Conservation (phyloP, 2,329 filamentous ascomycete species). For the Alternaria sp. region DNA sequence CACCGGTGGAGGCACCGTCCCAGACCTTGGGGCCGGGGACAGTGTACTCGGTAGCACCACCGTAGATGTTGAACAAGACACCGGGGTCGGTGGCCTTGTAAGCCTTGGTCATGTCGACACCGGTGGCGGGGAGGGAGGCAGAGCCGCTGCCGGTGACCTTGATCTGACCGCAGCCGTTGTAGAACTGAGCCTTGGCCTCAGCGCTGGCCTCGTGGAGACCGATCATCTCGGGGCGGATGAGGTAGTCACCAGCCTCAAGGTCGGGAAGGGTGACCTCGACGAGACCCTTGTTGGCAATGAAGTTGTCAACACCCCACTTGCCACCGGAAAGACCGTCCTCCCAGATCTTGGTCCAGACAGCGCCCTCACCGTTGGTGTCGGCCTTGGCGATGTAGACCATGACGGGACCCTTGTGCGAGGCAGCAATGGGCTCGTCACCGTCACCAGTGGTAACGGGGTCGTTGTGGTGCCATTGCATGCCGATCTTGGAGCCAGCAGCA, state of each 20-base stretch:
- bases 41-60: slow-evolving; percentile 41
- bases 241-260: slow-evolving; percentile 51
- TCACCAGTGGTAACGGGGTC: slow-evolving; percentile 33
- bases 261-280: slow-evolving; percentile 51
- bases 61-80: slow-evolving; percentile 54
- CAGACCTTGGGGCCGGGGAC: slow-evolving; percentile 53
- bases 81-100: slow-evolving; percentile 52
- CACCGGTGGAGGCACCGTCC: slow-evolving; percentile 32
- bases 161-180: slow-evolving; percentile 55
- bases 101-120: slow-evolving; percentile 57
- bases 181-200: slow-evolving; percentile 52
- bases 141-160: slow-evolving; percentile 45
- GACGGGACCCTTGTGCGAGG: slow-evolving; percentile 62
- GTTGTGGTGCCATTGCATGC: slow-evolving; percentile 61
- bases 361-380: slow-evolving; percentile 54
- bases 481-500: slow-evolving; percentile 57
- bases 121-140: slow-evolving; percentile 37
- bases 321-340: slow-evolving; percentile 47
- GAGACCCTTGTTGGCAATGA: slow-evolving; percentile 52
- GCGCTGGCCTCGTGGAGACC: slow-evolving; percentile 51
- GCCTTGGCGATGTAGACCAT: slow-evolving; percentile 61
- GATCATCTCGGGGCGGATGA: slow-evolving; percentile 55
- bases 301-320: slow-evolving; percentile 51
- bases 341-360: slow-evolving; percentile 60
- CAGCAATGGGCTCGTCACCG: slow-evolving; percentile 62